phyloP scores from a whole-genome alignment of 768 basidiomycete species.

The Auricularia sp. region DNA sequence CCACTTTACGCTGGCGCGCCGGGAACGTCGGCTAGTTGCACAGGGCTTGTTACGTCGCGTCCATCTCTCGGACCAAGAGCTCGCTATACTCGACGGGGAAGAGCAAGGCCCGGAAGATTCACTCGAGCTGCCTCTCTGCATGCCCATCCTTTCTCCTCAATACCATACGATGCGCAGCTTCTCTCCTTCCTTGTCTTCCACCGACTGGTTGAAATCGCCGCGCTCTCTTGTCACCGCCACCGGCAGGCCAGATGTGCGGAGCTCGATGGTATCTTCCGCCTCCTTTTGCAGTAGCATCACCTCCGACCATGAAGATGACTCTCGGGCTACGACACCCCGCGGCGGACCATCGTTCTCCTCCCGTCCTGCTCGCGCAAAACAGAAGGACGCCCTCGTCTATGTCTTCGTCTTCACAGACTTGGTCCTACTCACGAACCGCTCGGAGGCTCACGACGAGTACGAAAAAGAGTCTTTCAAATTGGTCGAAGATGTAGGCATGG shows the following conservation, averaged over 20 bases:
- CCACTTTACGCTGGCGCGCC: slow-evolving; percentile 43
- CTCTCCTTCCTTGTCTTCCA: not conserved
- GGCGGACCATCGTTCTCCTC: slow-evolving; percentile 3
- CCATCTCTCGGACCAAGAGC: slow-evolving; percentile 22
- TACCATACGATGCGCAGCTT: not conserved
- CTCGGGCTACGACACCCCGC: not conserved
- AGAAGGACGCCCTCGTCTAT: slow-evolving; percentile 18
- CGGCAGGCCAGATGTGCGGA: not conserved
- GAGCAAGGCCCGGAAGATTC: slow-evolving; percentile 4
- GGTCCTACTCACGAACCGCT: slow-evolving; percentile 43
- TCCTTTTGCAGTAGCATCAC: not conserved
- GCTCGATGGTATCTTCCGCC: not conserved
- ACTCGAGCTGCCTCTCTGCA: slow-evolving; percentile 4
- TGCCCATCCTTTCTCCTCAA: slow-evolving; percentile 2
- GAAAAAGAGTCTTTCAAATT: slow-evolving; percentile 27
- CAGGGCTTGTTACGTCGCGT: slow-evolving; percentile 51
- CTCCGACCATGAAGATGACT: not conserved
- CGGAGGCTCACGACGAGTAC: slow-evolving; percentile 8
- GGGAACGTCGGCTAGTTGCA: slow-evolving; percentile 66
- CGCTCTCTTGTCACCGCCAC: not conserved
- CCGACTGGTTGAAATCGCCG: not conserved
- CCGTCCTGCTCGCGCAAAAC: not conserved
- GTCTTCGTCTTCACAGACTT: slow-evolving; percentile 60
- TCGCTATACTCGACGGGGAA: slow-evolving; percentile 8
- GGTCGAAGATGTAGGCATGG: slow-evolving; percentile 35